Percentiles rank a stretch among this genome's conserved stretches.
Evolutionary conservation across 805 yeast species (phyloP).

Genomic region (Cephaloascus albidus): DNA sequence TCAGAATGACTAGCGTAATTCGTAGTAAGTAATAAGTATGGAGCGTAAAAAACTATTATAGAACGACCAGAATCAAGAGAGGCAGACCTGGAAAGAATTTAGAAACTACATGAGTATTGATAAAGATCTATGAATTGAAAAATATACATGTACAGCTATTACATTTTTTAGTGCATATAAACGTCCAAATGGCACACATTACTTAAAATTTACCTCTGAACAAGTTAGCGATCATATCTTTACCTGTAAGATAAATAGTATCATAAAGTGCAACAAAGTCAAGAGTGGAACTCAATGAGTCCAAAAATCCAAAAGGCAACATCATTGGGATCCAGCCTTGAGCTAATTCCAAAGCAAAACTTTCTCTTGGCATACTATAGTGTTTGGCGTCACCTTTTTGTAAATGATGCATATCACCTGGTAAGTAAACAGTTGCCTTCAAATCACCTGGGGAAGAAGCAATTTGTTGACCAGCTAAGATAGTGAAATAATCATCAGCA

Average conservation of each 20-base stretch:
- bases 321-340: slow-evolving; percentile 98
- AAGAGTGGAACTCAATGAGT: slow-evolving; percentile 68
- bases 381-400: slow-evolving; percentile 70
- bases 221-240: slow-evolving; percentile 67
- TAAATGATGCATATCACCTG: slow-evolving; percentile 85
- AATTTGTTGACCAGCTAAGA: slow-evolving; percentile 66
- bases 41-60: too few relatives aligned
- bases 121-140: too few relatives aligned
- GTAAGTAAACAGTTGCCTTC: slow-evolving; percentile 60
- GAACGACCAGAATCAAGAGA: too few relatives aligned
- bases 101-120: too few relatives aligned
- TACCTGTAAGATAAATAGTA: slow-evolving; percentile 69
- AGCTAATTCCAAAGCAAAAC: slow-evolving; percentile 89
- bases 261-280: slow-evolving; percentile 61
- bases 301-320: slow-evolving; percentile 93
- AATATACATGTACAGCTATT: too few relatives aligned
- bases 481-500: slow-evolving; percentile 96
- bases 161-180: too few relatives aligned
- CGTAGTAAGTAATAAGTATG: too few relatives aligned
- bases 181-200: too few relatives aligned
- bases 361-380: slow-evolving; percentile 73
- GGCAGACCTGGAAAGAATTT: too few relatives aligned
- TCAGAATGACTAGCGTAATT: too few relatives aligned
- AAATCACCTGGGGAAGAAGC: slow-evolving; percentile 65
- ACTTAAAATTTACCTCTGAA: slow-evolving; percentile 58